Percentiles rank a stretch among this genome's conserved stretches.
These are phyloP conservation scores for Xylariaceae sp. DNA, from an alignment of 2,329 filamentous ascomycete species.

Conservation along the genomic window DNA sequence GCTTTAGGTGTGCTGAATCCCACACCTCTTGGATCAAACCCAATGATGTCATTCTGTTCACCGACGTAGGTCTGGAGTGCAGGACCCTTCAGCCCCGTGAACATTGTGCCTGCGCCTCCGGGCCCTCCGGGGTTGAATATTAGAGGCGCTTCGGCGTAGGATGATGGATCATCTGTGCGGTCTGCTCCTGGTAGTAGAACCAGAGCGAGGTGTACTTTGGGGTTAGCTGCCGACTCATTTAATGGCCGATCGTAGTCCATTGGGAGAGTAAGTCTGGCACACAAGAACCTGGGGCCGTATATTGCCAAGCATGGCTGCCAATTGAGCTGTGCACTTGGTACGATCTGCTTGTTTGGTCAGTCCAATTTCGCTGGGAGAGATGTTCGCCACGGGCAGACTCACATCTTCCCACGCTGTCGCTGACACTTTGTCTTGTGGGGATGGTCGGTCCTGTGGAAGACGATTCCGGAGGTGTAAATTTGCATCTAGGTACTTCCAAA, in stretches of 20 bases:
- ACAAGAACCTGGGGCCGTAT: conserved; percentile 31
- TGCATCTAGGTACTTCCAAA: no score
- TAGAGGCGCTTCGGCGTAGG: conserved; percentile 39
- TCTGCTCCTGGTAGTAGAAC: conserved; percentile 32
- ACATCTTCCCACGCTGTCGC: no score
- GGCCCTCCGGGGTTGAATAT: conserved; percentile 48
- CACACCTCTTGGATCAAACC: conserved; percentile 48
- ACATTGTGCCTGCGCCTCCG: conserved; percentile 39
- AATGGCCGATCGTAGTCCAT: conserved; percentile 46
- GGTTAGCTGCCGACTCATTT: conserved; percentile 31
- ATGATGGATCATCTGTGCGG: conserved; percentile 29
- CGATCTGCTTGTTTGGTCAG: conserved; percentile 33
- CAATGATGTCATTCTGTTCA: conserved; percentile 42
- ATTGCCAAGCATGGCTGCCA: conserved; percentile 42
- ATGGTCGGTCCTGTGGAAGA: no score
- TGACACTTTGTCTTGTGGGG: no score
- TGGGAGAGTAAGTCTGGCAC: conserved; percentile 45
- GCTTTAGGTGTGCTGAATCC: conserved; percentile 38
- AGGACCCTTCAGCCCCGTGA: conserved; percentile 28
- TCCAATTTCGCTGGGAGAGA: neutral
- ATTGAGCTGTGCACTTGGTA: conserved; percentile 41
- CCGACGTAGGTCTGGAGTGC: conserved; percentile 38
- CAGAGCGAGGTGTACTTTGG: conserved; percentile 39
- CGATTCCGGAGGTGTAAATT: no score
- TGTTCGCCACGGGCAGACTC: no score